Conservation (phyloP, 257 asterid species). For the Euphrasia confusa region DNA sequence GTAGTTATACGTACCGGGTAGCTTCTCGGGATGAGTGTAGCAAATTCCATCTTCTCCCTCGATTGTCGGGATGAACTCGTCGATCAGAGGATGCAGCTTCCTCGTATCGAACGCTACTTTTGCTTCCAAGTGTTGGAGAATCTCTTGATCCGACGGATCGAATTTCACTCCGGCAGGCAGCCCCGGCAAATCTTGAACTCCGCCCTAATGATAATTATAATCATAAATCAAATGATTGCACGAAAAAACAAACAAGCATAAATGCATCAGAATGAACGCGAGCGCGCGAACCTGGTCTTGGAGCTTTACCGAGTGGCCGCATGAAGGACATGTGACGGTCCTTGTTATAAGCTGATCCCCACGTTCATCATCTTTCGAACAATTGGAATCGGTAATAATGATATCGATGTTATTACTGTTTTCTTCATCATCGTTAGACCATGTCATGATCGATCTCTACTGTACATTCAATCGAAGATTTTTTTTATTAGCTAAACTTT, state of each 20-base stretch:
- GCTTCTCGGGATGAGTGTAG: conserved; percentile 57
- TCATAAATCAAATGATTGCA: neutral
- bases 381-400: neutral
- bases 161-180: conserved; percentile 63
- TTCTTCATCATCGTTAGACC: conserved; percentile 40
- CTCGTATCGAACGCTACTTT: conserved; percentile 33
- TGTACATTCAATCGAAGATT: neutral
- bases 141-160: conserved; percentile 65
- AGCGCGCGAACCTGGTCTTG: conserved; percentile 40
- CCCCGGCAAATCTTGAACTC: conserved; percentile 46
- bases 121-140: conserved; percentile 51
- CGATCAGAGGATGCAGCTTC: conserved; percentile 50
- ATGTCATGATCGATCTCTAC: conserved; percentile 56
- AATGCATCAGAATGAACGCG: neutral
- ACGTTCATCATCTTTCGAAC: conserved; percentile 26
- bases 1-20: conserved; percentile 49
- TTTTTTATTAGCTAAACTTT: neutral
- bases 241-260: neutral
- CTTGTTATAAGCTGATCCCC: neutral
- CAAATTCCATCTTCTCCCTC: conserved; percentile 61
- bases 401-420: neutral
- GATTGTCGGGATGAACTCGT: conserved; percentile 52
- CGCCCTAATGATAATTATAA: conserved; percentile 13
- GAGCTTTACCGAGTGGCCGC: conserved; percentile 39
- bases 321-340: conserved; percentile 41